Percentiles rank a stretch among this genome's conserved stretches.
phyloP scores from a whole-genome alignment of 2,329 filamentous ascomycete species.

The Westerdykella ornata region DNA sequence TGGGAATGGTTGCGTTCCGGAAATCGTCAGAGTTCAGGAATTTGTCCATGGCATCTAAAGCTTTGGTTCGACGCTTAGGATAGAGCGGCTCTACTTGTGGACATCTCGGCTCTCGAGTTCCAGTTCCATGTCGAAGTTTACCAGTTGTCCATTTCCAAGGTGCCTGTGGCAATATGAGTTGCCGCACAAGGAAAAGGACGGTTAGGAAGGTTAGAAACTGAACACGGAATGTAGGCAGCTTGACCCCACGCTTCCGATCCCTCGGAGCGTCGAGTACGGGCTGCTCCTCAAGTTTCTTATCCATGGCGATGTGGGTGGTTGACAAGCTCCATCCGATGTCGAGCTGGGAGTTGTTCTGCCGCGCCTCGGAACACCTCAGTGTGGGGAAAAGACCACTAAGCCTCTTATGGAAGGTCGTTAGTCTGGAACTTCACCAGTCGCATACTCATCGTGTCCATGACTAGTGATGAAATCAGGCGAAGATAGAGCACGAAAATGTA shows the following conservation, averaged over 20 bases:
- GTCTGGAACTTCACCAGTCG: no score
- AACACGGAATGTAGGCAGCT: no score
- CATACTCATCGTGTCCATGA: no score
- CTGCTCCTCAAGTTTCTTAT: not conserved
- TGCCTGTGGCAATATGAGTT: no score
- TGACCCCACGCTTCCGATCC: not conserved
- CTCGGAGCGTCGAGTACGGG: not conserved
- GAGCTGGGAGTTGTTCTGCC: no score
- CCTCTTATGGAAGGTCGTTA: no score
- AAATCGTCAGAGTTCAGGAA: slow-evolving; percentile 25
- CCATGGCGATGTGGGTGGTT: not conserved
- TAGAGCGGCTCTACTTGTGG: slow-evolving; percentile 24
- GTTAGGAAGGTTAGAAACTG: no score
- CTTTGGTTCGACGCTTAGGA: slow-evolving; percentile 18
- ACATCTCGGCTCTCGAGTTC: slow-evolving; percentile 13
- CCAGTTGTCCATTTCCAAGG: not conserved
- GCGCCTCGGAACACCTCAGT: no score
- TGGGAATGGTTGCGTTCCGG: slow-evolving; percentile 26
- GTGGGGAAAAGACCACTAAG: no score
- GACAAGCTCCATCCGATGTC: not conserved
- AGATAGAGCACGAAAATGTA: no score
- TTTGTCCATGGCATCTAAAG: slow-evolving; percentile 23
- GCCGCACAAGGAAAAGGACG: no score
- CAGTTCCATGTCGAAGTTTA: not conserved
- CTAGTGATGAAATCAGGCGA: no score